Evolutionary conservation across 495 filamentous ascomycete species (phyloP), one percentile per base, ranked within the genome.

Genomic region (Penicillium coffeae): DNA sequence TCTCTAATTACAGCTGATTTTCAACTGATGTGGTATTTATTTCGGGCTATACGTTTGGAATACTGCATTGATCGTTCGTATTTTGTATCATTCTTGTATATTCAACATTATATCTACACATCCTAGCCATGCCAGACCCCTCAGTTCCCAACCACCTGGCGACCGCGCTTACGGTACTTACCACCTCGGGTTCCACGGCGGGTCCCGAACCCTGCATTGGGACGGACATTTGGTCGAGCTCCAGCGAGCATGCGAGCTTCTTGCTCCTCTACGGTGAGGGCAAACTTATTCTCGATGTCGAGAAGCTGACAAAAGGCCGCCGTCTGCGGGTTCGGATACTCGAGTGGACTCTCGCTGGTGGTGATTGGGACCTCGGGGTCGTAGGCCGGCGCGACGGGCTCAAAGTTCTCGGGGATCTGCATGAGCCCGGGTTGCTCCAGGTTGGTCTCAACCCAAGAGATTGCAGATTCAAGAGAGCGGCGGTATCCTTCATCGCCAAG

Each of bases 261-360:
- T 45, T 79, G 78, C 56, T 91, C 87, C 53, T 86, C 86, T 7
- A 88, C 82, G 2, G 62, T 82, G 0, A 84, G 72, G 51, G 81
- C 70, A 70, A 95, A 95, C 34, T 80, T 74, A 65, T 97, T 91
- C 21, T 76, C 71, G 32, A 96, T 87, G 3, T 81, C 81, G 1
- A 96, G 38, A 47, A 96, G 62, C 43, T 81, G 72, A 62, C 93
- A 96, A 65, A 93, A 97, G 14, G 65, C 59, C 6, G 65, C 65
- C 8, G 89, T 96, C 66, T 96, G 91, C 3, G 83, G 81, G 60
- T 90, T 96, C 10, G 73, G 86, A 62, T 89, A 94, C 66, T 94
- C 90, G 0, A 63, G 59, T 2, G 90, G 89, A 59, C 79, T 75
- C 8, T 75, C 63, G 0, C 47, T 47, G 6, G 68, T 66, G 41